Conservation (phyloP, 75 land plant genomes). For the Cryptomeria japonica region DNA sequence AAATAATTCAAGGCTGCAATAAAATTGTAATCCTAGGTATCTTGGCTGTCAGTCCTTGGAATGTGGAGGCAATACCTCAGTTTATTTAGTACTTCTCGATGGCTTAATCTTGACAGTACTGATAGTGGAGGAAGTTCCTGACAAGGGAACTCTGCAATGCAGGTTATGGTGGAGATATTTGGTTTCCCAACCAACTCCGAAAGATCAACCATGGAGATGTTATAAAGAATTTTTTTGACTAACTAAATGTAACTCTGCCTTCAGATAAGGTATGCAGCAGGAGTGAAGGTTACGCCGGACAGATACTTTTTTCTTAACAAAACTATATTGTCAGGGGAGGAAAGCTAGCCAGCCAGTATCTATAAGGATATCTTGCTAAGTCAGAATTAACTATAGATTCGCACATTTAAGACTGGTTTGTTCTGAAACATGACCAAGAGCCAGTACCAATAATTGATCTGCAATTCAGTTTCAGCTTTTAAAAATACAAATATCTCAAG, state of each 20-base stretch:
- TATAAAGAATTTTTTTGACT: too few species aligned
- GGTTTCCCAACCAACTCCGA: slow-evolving; percentile 92
- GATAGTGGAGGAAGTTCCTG: background rate
- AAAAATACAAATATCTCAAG: background rate
- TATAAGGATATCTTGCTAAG: background rate
- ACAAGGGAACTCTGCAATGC: slow-evolving; percentile 10
- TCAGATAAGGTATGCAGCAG: slow-evolving; percentile 85
- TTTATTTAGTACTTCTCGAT: slow-evolving; percentile 73
- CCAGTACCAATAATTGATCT: background rate
- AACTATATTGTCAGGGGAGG: slow-evolving; percentile 94
- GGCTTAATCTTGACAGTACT: slow-evolving; percentile 21
- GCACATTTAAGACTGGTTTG: background rate
- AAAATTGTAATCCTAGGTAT: too few species aligned
- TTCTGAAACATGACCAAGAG: background rate
- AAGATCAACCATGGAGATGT: slow-evolving; percentile 53
- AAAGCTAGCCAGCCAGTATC: slow-evolving; percentile 80
- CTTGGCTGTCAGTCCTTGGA: too few species aligned
- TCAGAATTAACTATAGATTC: background rate
- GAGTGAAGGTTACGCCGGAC: slow-evolving; percentile 83
- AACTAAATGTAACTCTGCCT: too few species aligned
- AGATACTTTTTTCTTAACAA: slow-evolving; percentile 75
- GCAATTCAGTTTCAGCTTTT: slow-evolving; percentile 3
- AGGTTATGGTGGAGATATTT: slow-evolving; percentile 98
- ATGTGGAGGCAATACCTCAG: slow-evolving; percentile 36
- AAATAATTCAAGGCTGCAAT: background rate